Conservation (phyloP, 345 rosid genomes). For the Populus ilicifolia region DNA sequence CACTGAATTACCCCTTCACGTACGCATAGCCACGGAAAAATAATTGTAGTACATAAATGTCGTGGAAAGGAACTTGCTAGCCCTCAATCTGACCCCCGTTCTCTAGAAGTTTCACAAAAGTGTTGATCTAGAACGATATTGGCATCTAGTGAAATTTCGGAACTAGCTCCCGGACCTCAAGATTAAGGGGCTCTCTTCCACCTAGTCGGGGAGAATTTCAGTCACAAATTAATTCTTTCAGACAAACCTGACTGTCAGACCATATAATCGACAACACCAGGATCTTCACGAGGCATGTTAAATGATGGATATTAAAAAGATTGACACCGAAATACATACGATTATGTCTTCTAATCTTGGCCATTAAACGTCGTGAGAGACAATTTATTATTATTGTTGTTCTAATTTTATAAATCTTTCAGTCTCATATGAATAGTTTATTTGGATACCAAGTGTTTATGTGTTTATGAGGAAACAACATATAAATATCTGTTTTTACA, state of each 20-base stretch:
- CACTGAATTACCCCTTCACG: slow-evolving; percentile 4
- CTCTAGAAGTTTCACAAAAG: background rate
- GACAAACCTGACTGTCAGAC: background rate
- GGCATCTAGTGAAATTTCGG: background rate
- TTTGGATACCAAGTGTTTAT: too few species aligned
- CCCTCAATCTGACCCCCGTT: too few species aligned
- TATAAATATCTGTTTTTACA: too few species aligned
- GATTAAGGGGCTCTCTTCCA: background rate
- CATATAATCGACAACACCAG: background rate
- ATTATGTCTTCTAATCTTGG: too few species aligned
- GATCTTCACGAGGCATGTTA: background rate
- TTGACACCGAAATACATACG: background rate
- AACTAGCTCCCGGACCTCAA: background rate
- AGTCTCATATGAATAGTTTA: too few species aligned
- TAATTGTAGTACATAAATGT: background rate
- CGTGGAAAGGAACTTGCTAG: background rate
- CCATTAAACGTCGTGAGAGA: too few species aligned
- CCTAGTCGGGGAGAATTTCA: background rate
- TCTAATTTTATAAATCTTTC: too few species aligned
- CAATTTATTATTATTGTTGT: too few species aligned
- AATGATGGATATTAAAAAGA: too few species aligned
- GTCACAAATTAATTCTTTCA: background rate
- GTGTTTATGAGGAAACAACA: too few species aligned
- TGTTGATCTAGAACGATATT: background rate
- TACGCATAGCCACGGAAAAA: background rate